phyloP scores from a whole-genome alignment of 2,329 filamentous ascomycete genomes.

The Colletotrichum kahawae region DNA sequence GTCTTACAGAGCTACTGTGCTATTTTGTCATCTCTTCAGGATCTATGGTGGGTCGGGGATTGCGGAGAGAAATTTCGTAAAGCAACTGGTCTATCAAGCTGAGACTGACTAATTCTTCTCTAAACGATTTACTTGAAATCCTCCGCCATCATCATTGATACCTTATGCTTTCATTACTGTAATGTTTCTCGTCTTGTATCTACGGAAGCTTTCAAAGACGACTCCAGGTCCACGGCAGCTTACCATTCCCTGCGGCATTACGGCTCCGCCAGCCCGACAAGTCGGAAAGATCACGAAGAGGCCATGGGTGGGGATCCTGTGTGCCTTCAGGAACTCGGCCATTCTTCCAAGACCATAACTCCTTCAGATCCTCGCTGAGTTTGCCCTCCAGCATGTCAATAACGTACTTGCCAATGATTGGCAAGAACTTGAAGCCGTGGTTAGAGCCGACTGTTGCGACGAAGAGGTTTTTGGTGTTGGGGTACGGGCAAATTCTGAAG shows the following conservation, averaged over 20 bases:
- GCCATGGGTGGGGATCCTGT: conserved; percentile 25
- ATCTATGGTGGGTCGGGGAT: neutral
- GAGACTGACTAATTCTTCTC: neutral
- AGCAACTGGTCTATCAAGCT: neutral
- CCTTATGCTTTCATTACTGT: neutral
- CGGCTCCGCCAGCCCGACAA: conserved; percentile 25
- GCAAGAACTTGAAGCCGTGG: conserved; percentile 60
- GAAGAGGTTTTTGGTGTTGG: conserved; percentile 40
- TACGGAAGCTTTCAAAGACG: conserved; percentile 5
- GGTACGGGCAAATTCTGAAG: conserved; percentile 25
- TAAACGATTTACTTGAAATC: neutral
- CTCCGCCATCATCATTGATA: too few species aligned
- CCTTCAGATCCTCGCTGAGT: conserved; percentile 41
- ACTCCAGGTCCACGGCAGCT: conserved; percentile 28
- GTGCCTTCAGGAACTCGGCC: conserved; percentile 21
- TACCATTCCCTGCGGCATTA: conserved; percentile 17
- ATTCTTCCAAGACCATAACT: conserved; percentile 41
- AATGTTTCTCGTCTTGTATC: neutral
- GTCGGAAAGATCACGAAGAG: conserved; percentile 24
- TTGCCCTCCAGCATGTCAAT: conserved; percentile 48
- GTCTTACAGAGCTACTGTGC: neutral
- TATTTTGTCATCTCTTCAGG: neutral
- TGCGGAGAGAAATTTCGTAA: neutral
- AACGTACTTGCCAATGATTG: conserved; percentile 56
- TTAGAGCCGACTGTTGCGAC: conserved; percentile 57